phyloP scores from a whole-genome alignment of 2,329 filamentous ascomycete species.

The Apiospora rasikravindrae region DNA sequence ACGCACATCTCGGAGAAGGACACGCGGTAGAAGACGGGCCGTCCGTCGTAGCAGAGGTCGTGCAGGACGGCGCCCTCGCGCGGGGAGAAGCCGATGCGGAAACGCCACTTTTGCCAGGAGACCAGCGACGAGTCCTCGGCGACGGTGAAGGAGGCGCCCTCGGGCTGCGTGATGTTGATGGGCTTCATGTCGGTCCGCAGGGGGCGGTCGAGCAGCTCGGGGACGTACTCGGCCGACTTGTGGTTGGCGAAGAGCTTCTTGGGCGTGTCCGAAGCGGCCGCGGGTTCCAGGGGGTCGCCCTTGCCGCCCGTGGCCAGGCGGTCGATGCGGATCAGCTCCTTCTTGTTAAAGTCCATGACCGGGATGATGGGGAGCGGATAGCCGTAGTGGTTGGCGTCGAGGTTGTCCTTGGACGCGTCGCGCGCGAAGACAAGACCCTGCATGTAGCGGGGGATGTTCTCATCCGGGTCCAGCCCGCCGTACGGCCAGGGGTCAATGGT shows the following conservation, averaged over 20 bases:
- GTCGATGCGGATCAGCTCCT: slow-evolving; percentile 61
- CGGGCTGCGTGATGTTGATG: slow-evolving; percentile 71
- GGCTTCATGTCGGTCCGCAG: slow-evolving; percentile 65
- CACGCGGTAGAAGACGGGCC: slow-evolving; percentile 63
- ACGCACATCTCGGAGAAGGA: slow-evolving; percentile 67
- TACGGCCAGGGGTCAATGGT: slow-evolving; percentile 72
- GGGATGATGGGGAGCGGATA: slow-evolving; percentile 65
- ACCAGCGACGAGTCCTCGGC: slow-evolving; percentile 37
- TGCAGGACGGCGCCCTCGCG: slow-evolving; percentile 68
- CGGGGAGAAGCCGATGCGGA: slow-evolving; percentile 66
- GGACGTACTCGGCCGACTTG: slow-evolving; percentile 51
- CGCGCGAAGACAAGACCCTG: slow-evolving; percentile 57
- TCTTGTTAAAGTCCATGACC: slow-evolving; percentile 62
- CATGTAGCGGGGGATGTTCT: slow-evolving; percentile 50
- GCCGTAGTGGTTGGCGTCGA: slow-evolving; percentile 66
- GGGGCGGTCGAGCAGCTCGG: slow-evolving; percentile 55
- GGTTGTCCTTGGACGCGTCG: slow-evolving; percentile 48
- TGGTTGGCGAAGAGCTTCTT: slow-evolving; percentile 52
- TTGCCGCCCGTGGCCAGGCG: slow-evolving; percentile 55
- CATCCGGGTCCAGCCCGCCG: slow-evolving; percentile 48
- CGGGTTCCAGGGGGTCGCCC: slow-evolving; percentile 48
- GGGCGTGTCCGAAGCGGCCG: slow-evolving; percentile 43
- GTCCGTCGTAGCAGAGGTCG: slow-evolving; percentile 64
- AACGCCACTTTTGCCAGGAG: slow-evolving; percentile 56
- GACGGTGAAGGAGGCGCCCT: slow-evolving; percentile 40